Evolutionary conservation across 768 basidiomycete genomes (phyloP).

Genomic region (Amanita molliuscula): DNA sequence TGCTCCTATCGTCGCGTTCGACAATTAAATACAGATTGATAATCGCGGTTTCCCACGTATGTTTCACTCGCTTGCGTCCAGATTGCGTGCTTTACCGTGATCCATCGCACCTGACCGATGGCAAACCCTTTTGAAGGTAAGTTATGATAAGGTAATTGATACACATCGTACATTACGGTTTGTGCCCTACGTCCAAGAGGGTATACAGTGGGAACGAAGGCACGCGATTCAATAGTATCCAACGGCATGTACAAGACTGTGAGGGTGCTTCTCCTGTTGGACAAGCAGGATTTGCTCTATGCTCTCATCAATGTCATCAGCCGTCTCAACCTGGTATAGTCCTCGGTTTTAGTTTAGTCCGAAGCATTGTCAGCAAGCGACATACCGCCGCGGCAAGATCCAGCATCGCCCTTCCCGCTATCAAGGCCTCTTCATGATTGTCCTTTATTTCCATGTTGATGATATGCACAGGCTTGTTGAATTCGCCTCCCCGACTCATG

Average conservation of each 20-base stretch:
- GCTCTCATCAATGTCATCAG: constrained; percentile 83
- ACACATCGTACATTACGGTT: not conserved
- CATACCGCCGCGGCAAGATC: constrained; percentile 85
- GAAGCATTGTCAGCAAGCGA: constrained; percentile 8
- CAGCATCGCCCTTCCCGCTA: constrained; percentile 91
- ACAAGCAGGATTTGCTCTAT: constrained; percentile 78
- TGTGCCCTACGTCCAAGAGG: not conserved
- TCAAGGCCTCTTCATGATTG: constrained; percentile 95
- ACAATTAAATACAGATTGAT: constrained; percentile 9
- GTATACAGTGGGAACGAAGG: constrained; percentile 4
- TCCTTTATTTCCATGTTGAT: constrained; percentile 99
- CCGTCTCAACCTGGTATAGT: constrained; percentile 61
- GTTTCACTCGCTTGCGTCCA: constrained; percentile 22
- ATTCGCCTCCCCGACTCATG: constrained; percentile 78
- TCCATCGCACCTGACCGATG: not conserved
- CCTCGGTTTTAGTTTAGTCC: constrained; percentile 1
- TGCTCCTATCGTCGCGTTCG: not conserved
- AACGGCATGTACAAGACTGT: constrained; percentile 83
- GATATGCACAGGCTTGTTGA: constrained; percentile 88
- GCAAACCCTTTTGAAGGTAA: not conserved
- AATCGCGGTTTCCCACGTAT: constrained; percentile 59
- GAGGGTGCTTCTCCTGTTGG: constrained; percentile 88
- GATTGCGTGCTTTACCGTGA: constrained; percentile 30
- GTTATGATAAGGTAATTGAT: not conserved
- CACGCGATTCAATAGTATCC: constrained; percentile 61